Percentiles rank a stretch among this genome's conserved stretches.
These are phyloP conservation scores for Macrophomina phaseolina DNA, from an alignment of 2,329 filamentous ascomycete species.

Conservation along the genomic window DNA sequence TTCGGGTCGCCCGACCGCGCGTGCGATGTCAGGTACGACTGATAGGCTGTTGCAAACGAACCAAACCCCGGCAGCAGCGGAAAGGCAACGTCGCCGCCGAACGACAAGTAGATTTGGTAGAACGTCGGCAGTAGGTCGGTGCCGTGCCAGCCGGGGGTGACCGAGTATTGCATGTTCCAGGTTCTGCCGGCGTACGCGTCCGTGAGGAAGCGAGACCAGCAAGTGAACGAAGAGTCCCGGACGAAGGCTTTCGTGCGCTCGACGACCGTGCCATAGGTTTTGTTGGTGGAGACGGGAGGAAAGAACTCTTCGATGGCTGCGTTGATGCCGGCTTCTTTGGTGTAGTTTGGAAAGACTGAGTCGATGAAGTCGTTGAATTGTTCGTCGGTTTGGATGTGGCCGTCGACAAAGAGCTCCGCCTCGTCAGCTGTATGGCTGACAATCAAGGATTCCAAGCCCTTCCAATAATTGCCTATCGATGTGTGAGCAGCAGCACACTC, in stretches of 20 bases:
- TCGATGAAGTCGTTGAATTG: conserved; percentile 20
- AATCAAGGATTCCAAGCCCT: conserved; percentile 40
- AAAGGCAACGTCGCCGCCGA: conserved; percentile 19
- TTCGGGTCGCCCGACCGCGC: conserved; percentile 24
- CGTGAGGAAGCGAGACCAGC: conserved; percentile 21
- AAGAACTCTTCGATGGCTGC: conserved; percentile 16
- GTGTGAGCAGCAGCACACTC: background rate
- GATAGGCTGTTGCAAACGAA: conserved; percentile 5
- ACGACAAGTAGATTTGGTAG: conserved; percentile 21
- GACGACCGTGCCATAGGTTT: conserved; percentile 13
- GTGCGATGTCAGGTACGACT: conserved; percentile 25
- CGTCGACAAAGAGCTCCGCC: conserved; percentile 23
- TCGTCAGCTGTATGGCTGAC: conserved; percentile 36
- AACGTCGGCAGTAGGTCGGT: conserved; percentile 26
- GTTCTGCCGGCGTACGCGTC: conserved; percentile 17
- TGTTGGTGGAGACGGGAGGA: conserved; percentile 15
- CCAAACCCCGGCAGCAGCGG: conserved; percentile 16
- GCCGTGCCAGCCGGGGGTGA: conserved; percentile 26
- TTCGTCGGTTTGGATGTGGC: conserved; percentile 23
- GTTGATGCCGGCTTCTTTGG: conserved; percentile 20
- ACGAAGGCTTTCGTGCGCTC: conserved; percentile 23
- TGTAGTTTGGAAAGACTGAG: conserved; percentile 7
- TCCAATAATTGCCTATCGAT: conserved; percentile 41
- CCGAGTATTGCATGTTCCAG: conserved; percentile 26
- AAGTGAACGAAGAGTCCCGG: conserved; percentile 23